phyloP scores from a whole-genome alignment of 2,329 filamentous ascomycete species.

The Monosporascus sp. region DNA sequence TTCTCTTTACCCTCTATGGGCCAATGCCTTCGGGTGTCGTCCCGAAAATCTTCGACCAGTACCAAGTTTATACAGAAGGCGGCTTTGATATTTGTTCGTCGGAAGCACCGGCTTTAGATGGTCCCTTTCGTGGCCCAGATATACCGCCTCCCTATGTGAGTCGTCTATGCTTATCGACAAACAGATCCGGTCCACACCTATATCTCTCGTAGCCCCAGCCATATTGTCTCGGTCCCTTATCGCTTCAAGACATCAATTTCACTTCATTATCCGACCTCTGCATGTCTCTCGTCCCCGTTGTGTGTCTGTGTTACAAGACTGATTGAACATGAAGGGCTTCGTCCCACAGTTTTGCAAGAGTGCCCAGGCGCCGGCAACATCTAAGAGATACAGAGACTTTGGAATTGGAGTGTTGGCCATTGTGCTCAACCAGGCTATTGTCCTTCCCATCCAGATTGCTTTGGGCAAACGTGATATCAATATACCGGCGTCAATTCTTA shows the following conservation, averaged over 20 bases:
- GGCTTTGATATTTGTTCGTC: slow-evolving; percentile 9
- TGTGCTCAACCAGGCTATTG: slow-evolving; percentile 17
- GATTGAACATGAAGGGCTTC: slow-evolving; percentile 8
- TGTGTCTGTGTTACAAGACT: slow-evolving; percentile 10
- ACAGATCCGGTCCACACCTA: slow-evolving; percentile 7
- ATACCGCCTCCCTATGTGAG: slow-evolving; percentile 4
- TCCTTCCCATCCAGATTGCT: slow-evolving; percentile 21
- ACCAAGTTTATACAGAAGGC: slow-evolving; percentile 8
- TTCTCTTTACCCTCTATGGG: slow-evolving; percentile 7
- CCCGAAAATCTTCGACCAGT: background rate
- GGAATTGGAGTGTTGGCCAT: slow-evolving; percentile 20
- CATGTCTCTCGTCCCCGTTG: slow-evolving; percentile 16
- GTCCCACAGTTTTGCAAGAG: slow-evolving; percentile 18
- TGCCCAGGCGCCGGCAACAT: slow-evolving; percentile 16
- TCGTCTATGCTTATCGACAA: slow-evolving; percentile 8
- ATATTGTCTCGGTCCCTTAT: slow-evolving; percentile 14
- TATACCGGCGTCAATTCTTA: slow-evolving; percentile 26
- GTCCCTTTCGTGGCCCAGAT: background rate
- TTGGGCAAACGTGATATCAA: slow-evolving; percentile 19
- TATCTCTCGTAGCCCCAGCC: slow-evolving; percentile 7
- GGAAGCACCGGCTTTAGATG: background rate
- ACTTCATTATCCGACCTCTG: slow-evolving; percentile 6
- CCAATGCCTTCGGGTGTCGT: background rate
- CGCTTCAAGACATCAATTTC: slow-evolving; percentile 15
- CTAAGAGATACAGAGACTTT: slow-evolving; percentile 21